A percentile compares a stretch with the other conserved stretches of the same genome.
Conservation (phyloP, 441 rosid species). For the Lepidium campestre region DNA sequence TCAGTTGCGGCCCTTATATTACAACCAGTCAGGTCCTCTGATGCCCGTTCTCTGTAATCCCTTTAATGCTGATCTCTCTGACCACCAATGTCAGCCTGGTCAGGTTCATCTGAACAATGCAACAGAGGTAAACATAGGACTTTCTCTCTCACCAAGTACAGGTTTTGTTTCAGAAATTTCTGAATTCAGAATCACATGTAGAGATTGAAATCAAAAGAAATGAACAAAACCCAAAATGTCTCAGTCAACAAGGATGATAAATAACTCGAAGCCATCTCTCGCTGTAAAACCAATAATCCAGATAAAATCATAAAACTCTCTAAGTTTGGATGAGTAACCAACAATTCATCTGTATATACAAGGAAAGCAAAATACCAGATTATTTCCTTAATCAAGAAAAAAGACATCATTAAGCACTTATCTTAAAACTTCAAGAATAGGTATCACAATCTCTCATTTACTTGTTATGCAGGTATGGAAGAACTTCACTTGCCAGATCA, state of each 20-base stretch:
- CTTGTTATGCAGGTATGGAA: conserved; percentile 57
- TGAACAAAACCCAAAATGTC: not conserved
- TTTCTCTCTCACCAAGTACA: not conserved
- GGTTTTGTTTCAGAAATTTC: not conserved
- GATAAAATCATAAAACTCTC: too few species aligned
- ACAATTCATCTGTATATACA: not conserved
- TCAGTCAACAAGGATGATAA: too few species aligned
- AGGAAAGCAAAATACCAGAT: too few species aligned
- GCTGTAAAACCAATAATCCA: not conserved
- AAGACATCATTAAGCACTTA: not conserved
- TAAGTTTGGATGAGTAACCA: not conserved
- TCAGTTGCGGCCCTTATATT: conserved; percentile 36
- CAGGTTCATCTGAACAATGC: conserved; percentile 65
- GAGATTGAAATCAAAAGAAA: not conserved
- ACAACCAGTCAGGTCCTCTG: conserved; percentile 85
- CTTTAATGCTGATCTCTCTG: conserved; percentile 58
- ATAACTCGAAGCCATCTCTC: not conserved
- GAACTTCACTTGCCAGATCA: conserved; percentile 49
- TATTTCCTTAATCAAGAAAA: too few species aligned
- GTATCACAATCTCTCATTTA: not conserved
- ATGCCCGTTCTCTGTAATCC: conserved; percentile 84
- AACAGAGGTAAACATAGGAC: conserved; percentile 46
- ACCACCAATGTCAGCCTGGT: conserved; percentile 47
- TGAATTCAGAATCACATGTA: not conserved
- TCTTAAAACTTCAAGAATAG: not conserved